Evolutionary conservation across 768 basidiomycete species (phyloP).

Genomic region (Guyanaporus albipodus): DNA sequence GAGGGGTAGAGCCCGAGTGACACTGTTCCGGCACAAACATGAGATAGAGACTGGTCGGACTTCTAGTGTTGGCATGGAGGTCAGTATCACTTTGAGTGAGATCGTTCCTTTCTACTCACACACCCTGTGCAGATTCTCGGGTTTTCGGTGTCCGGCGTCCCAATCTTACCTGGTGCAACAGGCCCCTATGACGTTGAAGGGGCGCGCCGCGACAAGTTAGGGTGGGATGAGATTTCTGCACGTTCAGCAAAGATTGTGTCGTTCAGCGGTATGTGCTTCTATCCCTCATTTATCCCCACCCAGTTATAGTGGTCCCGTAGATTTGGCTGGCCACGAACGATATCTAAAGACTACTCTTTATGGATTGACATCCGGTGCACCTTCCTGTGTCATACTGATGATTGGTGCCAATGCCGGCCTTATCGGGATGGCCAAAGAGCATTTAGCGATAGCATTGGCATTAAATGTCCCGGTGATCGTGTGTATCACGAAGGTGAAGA

Average conservation of each 20-base stretch:
- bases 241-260: slow-evolving; percentile 90
- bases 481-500: slow-evolving; percentile 84
- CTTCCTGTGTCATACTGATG: slow-evolving; percentile 88
- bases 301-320: slow-evolving; percentile 36
- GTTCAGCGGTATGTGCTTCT: slow-evolving; percentile 64
- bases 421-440: slow-evolving; percentile 94
- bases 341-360: slow-evolving; percentile 93
- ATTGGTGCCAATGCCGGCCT: slow-evolving; percentile 93
- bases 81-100: slow-evolving; percentile 33
- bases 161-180: slow-evolving; percentile 69
- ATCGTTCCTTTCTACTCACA: background rate
- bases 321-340: slow-evolving; percentile 93
- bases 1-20: slow-evolving; percentile 76
- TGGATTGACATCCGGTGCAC: slow-evolving; percentile 90
- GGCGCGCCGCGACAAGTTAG: slow-evolving; percentile 78
- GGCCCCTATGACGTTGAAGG: slow-evolving; percentile 57
- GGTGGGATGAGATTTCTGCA: slow-evolving; percentile 93
- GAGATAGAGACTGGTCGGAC: slow-evolving; percentile 96
- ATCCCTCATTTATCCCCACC: background rate
- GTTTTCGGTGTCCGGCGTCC: slow-evolving; percentile 70
- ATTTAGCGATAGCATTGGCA: slow-evolving; percentile 91
- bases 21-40: slow-evolving; percentile 94
- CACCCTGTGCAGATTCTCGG: slow-evolving; percentile 67
- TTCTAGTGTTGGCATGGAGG: slow-evolving; percentile 96
- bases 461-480: slow-evolving; percentile 90